phyloP scores from a whole-genome alignment of 2,329 filamentous ascomycete species.

The Moelleriella libera region DNA sequence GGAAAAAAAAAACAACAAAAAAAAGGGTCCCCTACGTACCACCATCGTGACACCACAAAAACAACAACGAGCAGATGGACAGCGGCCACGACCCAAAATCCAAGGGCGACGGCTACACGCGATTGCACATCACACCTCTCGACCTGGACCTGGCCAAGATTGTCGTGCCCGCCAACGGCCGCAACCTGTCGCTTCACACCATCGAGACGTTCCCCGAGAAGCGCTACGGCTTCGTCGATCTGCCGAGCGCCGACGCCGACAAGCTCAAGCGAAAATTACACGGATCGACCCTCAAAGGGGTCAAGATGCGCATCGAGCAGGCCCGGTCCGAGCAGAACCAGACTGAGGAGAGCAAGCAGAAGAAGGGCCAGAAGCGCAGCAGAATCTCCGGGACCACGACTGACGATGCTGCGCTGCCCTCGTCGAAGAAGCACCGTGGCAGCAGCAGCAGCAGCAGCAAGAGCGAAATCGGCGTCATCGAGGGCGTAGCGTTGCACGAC shows the following conservation, averaged over 20 bases:
- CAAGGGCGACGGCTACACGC: conserved; percentile 9
- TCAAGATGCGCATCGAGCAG: conserved; percentile 72
- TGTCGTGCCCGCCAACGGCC: conserved; percentile 56
- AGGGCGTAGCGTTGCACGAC: conserved; percentile 58
- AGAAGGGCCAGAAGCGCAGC: conserved; percentile 15
- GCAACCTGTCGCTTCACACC: conserved; percentile 76
- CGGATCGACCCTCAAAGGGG: conserved; percentile 70
- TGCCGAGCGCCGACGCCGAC: conserved; percentile 72
- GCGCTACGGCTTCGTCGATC: conserved; percentile 77
- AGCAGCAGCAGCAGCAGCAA: conserved; percentile 16
- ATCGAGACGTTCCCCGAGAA: conserved; percentile 82
- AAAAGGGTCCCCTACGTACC: too few relatives aligned
- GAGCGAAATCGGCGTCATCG: conserved; percentile 39
- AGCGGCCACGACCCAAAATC: background rate
- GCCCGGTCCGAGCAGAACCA: conserved; percentile 47
- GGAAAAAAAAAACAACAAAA: too few relatives aligned
- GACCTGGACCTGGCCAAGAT: conserved; percentile 58
- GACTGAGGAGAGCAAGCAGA: conserved; percentile 15
- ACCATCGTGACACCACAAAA: background rate
- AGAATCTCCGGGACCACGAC: conserved; percentile 9
- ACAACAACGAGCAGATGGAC: background rate
- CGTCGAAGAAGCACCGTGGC: background rate
- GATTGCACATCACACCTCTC: conserved; percentile 78
- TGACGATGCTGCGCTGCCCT: too few relatives aligned
- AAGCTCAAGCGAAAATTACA: conserved; percentile 85